phyloP scores from a whole-genome alignment of 306 rosid genomes.

The Gleditsia sinensis region DNA sequence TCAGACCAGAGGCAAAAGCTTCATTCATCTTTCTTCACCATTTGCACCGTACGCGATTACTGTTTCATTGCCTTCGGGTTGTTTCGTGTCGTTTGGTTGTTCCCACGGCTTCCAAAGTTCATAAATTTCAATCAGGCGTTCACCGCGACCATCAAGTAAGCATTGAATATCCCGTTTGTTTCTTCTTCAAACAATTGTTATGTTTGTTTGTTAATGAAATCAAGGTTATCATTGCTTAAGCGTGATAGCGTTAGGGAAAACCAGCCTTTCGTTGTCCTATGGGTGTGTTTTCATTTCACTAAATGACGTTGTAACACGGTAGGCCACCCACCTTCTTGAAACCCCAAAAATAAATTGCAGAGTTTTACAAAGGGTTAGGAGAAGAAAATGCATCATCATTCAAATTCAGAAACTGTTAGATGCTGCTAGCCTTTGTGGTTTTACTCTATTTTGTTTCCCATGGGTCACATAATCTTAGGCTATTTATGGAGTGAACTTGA shows the following conservation, averaged over 20 bases:
- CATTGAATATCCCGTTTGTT: constrained; percentile 6
- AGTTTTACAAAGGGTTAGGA: not conserved
- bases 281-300: not conserved
- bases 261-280: not conserved
- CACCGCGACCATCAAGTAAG: not conserved
- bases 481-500: not conserved
- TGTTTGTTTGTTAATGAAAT: not conserved
- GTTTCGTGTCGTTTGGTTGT: not conserved
- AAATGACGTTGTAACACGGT: not conserved
- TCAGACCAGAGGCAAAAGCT: not conserved
- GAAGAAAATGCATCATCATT: not conserved
- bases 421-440: too few species aligned
- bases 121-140: not conserved
- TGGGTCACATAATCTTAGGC: not conserved
- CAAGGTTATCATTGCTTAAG: not conserved
- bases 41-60: not conserved
- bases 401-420: too few species aligned
- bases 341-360: not conserved
- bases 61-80: not conserved
- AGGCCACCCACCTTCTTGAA: not conserved
- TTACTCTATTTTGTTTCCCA: not conserved
- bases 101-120: too few species aligned
- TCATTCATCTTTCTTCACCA: not conserved
- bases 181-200: not conserved
- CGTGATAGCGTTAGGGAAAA: not conserved